Evolutionary conservation across 1,139 yeast genomes (phyloP), one percentile per base, ranked within the genome.

Genomic region (Sugiyamaella neomexicana): DNA sequence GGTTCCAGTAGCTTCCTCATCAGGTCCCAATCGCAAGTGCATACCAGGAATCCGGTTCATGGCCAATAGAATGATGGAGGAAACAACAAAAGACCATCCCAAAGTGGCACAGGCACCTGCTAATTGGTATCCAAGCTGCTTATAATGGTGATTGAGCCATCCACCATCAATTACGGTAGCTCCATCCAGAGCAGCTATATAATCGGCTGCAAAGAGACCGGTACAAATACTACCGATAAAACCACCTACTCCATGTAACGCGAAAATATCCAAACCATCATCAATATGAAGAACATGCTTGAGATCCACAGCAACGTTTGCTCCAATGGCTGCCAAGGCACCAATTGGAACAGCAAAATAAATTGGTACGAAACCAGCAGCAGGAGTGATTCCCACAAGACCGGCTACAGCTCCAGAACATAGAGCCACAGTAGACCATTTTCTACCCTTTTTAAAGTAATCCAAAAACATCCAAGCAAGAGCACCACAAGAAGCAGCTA

Each of bases 391-490:
- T 68, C 96, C 97, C 47, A 91, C 97, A 58, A 91, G 80, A 60
- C 98, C 98, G 41, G 96, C 89, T 73, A 91, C 83, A 55, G 91
- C 90, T 67, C 99, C 98, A 54, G 89, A 81, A 74, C 98, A 91
- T 71, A 91, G 78, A 60, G 97, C 97, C 55, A 89, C 93, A 41
- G 96, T 88, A 53, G 97, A 88, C 96, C 96, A 91, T 71, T 89
- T 89, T 57, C 87, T 85, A 56, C 93, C 95, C 59, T 85, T 82
- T 78, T 96, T 83, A 77, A 86, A 83, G 74, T 82, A 90, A 73
- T 93, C 98, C 56, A 90, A 82, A 68, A 88, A 78, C 90, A 89
- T 85, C 97, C 97, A 91, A 50, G 96, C 80, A 64, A 93, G 78
- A 55, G 95, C 97, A 73, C 96, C 98, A 66, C 81, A 73, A 13